A percentile compares a stretch with the other conserved stretches of the same genome.
These are phyloP conservation scores for Violaceomyces palustris DNA, from an alignment of 1,284 basidiomycete species.

Conservation along the genomic window DNA sequence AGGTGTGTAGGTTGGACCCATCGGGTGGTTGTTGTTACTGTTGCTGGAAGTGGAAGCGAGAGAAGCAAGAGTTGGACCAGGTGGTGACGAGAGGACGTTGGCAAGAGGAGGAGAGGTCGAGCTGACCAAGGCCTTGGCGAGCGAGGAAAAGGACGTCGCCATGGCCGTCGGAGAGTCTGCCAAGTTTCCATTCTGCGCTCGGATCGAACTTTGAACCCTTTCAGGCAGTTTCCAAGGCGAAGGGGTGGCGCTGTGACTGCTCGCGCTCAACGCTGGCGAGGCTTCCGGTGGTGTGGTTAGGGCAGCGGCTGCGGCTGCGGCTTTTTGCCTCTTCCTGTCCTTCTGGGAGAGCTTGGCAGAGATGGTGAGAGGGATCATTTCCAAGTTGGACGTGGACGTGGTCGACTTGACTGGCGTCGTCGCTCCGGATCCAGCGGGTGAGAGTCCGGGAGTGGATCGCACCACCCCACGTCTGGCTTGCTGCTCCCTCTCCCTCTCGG, in stretches of 20 bases:
- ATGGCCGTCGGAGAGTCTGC: too few relatives aligned
- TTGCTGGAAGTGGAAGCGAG: too few relatives aligned
- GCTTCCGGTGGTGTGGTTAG: slow-evolving; percentile 5
- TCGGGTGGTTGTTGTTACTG: too few relatives aligned
- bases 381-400: slow-evolving; percentile 16
- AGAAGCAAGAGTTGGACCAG: too few relatives aligned
- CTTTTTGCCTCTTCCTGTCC: slow-evolving; percentile 40
- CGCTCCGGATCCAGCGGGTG: too few relatives aligned
- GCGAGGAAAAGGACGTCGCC: too few relatives aligned
- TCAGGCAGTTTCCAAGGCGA: slow-evolving; percentile 19
- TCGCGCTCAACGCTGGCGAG: slow-evolving; percentile 2
- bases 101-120: too few relatives aligned
- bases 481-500: slow-evolving; percentile 25
- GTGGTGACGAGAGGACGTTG: too few relatives aligned
- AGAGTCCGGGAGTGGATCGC: background rate
- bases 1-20: slow-evolving; percentile 35
- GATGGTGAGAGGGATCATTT: slow-evolving; percentile 22
- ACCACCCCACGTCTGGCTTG: slow-evolving; percentile 1
- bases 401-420: slow-evolving; percentile 19
- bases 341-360: slow-evolving; percentile 42
- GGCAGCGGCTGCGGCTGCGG: slow-evolving; percentile 7
- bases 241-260: slow-evolving; percentile 9
- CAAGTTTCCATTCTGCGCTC: background rate
- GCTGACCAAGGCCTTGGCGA: too few relatives aligned
- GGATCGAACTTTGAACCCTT: background rate